phyloP scores from a whole-genome alignment of 257 asterid species.

The Solanum peruvianum region DNA sequence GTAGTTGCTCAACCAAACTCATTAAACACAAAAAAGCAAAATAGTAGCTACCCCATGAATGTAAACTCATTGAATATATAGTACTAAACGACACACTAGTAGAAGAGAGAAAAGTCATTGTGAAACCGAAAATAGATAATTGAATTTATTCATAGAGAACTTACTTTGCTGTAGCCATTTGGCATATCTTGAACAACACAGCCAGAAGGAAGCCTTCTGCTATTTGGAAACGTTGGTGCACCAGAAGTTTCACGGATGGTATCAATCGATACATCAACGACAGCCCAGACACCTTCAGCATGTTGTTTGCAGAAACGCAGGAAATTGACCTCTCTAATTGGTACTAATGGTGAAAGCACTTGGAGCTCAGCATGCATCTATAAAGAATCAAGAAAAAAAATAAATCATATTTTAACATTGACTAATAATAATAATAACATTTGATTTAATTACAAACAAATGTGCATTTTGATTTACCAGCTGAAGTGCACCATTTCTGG shows the following conservation, averaged over 20 bases:
- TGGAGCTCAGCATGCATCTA: conserved; percentile 94
- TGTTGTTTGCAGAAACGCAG: conserved; percentile 97
- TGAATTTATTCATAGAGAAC: not conserved
- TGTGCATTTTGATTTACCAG: conserved; percentile 30
- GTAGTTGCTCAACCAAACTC: conserved; percentile 41
- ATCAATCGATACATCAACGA: conserved; percentile 79
- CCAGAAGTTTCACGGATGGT: conserved; percentile 37
- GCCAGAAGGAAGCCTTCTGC: conserved; percentile 94
- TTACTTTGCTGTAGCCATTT: conserved; percentile 87
- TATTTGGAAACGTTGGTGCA: conserved; percentile 25
- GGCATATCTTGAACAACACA: conserved; percentile 94
- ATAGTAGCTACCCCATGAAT: conserved; percentile 1
- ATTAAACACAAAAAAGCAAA: conserved; percentile 22
- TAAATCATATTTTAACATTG: not conserved
- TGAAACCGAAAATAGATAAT: no score
- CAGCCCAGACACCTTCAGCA: conserved; percentile 93
- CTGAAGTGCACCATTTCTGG: conserved; percentile 59
- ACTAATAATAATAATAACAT: not conserved
- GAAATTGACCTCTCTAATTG: conserved; percentile 74
- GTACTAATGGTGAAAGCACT: conserved; percentile 85
- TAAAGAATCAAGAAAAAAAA: not conserved
- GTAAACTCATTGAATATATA: not conserved
- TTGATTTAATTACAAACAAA: not conserved
- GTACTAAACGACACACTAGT: not conserved
- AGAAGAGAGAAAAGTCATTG: not conserved